These are phyloP conservation scores for Amphibolis antarctica DNA, from an alignment of 106 monocot species.

Conservation along the genomic window DNA sequence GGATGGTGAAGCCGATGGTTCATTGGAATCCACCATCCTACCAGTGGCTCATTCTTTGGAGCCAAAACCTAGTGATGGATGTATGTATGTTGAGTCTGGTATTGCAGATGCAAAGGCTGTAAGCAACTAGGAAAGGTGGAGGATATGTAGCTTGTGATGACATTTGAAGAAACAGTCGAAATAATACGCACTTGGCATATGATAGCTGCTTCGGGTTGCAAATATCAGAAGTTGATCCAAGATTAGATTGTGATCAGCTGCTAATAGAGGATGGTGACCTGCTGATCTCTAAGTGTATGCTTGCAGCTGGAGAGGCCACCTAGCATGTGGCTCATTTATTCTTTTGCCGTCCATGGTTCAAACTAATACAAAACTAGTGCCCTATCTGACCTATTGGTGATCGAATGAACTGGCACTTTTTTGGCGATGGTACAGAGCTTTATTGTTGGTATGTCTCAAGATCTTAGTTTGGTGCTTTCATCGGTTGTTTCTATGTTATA, in stretches of 20 bases:
- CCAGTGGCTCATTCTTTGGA: not conserved
- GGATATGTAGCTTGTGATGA: not conserved
- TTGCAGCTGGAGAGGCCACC: not conserved
- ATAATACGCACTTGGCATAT: not conserved
- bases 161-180: not conserved
- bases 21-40: not conserved
- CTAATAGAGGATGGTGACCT: not conserved
- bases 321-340: not conserved
- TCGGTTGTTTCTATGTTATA: not conserved
- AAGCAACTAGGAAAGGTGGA: not conserved
- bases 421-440: not conserved
- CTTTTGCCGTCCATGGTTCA: not conserved
- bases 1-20: not conserved
- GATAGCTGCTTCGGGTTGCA: not conserved
- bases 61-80: not conserved
- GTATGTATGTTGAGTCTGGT: not conserved
- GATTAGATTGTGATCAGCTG: conserved; percentile 1
- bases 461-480: not conserved
- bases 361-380: not conserved
- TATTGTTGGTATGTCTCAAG: not conserved
- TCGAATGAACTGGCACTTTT: not conserved
- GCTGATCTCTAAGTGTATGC: not conserved
- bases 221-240: not conserved
- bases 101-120: not conserved
- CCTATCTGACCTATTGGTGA: not conserved